These are phyloP conservation scores for Oryza nivara DNA, from an alignment of 176 grass and related monocot species.

Conservation along the genomic window DNA sequence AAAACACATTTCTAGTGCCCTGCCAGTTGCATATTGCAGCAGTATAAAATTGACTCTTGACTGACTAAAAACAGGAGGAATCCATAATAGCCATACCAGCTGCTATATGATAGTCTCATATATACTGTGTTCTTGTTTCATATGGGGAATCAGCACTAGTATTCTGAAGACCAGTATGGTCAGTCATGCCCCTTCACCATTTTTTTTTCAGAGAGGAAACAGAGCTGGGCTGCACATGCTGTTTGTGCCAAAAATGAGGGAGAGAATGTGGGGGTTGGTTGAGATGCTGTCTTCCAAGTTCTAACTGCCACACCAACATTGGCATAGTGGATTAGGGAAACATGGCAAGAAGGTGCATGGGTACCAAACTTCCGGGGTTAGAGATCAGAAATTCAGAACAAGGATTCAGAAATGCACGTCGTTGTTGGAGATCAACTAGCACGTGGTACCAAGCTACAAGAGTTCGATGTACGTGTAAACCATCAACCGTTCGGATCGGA, in stretches of 20 bases:
- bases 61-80: neutral
- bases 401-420: neutral
- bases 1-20: neutral
- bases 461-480: neutral
- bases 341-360: neutral
- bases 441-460: neutral
- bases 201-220: neutral
- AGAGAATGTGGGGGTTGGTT: neutral
- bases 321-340: neutral
- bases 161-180: neutral
- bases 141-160: neutral
- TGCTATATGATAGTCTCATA: too few species aligned
- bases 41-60: neutral
- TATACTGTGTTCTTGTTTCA: neutral
- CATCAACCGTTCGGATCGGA: neutral
- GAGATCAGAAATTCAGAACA: neutral
- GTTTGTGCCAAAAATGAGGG: neutral
- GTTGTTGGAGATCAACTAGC: neutral
- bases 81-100: neutral
- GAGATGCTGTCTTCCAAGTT: neutral
- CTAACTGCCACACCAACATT: neutral
- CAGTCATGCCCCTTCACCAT: neutral
- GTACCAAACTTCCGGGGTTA: neutral
- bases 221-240: neutral
- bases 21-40: neutral